These are phyloP conservation scores for Talaromyces sp. DNA, from an alignment of 2,329 filamentous ascomycete genomes.

Conservation along the genomic window DNA sequence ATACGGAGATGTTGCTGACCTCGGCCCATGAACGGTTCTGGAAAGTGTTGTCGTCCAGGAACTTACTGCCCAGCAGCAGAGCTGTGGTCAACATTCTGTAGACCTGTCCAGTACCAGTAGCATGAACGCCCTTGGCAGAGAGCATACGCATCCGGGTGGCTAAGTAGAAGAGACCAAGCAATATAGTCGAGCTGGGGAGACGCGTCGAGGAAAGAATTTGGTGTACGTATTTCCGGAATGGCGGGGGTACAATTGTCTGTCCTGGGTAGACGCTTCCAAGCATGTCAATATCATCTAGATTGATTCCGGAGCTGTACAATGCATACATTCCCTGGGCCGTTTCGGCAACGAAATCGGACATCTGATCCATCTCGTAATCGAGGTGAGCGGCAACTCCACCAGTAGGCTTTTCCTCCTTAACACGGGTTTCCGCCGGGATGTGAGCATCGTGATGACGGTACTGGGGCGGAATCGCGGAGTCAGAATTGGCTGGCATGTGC, in stretches of 20 bases:
- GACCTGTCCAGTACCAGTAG: constrained; percentile 63
- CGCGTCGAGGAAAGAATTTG: constrained; percentile 88
- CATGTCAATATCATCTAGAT: constrained; percentile 61
- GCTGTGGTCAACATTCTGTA: constrained; percentile 85
- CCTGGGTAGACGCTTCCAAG: constrained; percentile 61
- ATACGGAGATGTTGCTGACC: constrained; percentile 82
- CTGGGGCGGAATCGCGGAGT: constrained; percentile 40
- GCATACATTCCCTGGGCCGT: constrained; percentile 74
- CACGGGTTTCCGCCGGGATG: constrained; percentile 34
- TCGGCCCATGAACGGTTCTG: constrained; percentile 97
- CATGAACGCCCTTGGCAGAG: constrained; percentile 54
- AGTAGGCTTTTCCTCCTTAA: constrained; percentile 64
- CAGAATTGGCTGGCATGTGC: constrained; percentile 39
- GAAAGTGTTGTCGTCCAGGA: constrained; percentile 94
- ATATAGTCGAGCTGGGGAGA: constrained; percentile 84
- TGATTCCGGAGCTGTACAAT: constrained; percentile 54
- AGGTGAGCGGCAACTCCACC: constrained; percentile 90
- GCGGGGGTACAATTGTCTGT: constrained; percentile 62
- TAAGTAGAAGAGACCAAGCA: constrained; percentile 86
- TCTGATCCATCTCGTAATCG: constrained; percentile 94
- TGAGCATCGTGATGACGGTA: constrained; percentile 42
- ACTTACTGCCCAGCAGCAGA: constrained; percentile 87
- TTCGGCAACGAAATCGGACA: constrained; percentile 92
- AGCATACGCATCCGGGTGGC: constrained; percentile 77
- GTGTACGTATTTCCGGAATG: constrained; percentile 87